Conservation (phyloP, 2,329 filamentous ascomycete genomes). For the Claviceps maximensis region DNA sequence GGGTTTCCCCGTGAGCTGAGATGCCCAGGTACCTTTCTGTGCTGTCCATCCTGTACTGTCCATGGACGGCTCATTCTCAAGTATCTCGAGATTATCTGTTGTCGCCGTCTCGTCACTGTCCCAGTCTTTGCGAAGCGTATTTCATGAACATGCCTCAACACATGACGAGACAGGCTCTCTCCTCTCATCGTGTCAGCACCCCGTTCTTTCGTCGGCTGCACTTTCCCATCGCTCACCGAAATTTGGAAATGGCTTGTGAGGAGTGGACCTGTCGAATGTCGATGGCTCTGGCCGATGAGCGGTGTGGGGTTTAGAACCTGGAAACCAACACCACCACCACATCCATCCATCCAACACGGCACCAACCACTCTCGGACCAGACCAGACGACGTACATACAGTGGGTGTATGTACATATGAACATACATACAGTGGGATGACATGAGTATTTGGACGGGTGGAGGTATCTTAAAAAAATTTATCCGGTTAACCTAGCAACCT, state of each 20-base stretch:
- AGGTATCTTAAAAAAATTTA: no score
- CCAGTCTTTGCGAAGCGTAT: not conserved
- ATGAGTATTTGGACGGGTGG: no score
- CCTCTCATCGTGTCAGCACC: not conserved
- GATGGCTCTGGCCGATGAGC: slow-evolving; percentile 1
- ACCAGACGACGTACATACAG: not conserved
- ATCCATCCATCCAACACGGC: not conserved
- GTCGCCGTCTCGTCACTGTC: not conserved
- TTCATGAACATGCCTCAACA: not conserved
- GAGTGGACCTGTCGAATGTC: slow-evolving; percentile 1
- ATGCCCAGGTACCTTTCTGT: not conserved
- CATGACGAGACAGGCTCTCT: no score
- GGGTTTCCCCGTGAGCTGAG: not conserved
- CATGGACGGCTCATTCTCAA: no score
- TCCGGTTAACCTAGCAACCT: no score
- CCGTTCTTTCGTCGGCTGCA: not conserved
- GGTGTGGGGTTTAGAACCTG: slow-evolving; percentile 1
- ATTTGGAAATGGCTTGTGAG: slow-evolving; percentile 3
- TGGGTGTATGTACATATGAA: no score
- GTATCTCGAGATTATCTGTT: no score
- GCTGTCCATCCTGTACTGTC: no score
- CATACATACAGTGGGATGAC: no score
- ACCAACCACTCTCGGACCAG: not conserved
- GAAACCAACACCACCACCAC: not conserved
- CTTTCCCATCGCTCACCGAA: slow-evolving; percentile 5